Percentiles rank a stretch among this genome's conserved stretches.
Conservation (phyloP, 169 alveolate species). For the Cryptosporidium canis region DNA sequence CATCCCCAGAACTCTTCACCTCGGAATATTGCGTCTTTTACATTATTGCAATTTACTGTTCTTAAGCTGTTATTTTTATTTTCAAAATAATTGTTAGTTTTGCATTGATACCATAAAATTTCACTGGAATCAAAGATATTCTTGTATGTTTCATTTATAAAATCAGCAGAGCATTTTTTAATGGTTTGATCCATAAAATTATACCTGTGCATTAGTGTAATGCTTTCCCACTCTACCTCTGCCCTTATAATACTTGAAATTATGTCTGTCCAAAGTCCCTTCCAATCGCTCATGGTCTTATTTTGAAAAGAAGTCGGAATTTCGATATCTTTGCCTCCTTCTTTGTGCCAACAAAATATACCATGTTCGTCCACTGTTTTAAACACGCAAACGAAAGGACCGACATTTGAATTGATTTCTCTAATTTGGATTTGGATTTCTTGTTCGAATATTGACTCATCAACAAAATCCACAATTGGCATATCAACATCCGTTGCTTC, state of each 20-base stretch:
- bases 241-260: slow-evolving; percentile 14
- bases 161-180: slow-evolving; percentile 42
- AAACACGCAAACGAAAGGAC: slow-evolving; percentile 37
- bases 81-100: neutral
- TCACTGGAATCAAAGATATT: neutral
- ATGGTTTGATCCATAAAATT: slow-evolving; percentile 52
- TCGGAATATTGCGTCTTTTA: neutral
- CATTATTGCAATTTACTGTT: neutral
- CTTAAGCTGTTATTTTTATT: neutral
- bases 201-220: slow-evolving; percentile 61
- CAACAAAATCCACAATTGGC: neutral
- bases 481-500: slow-evolving; percentile 45
- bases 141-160: slow-evolving; percentile 6
- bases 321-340: slow-evolving; percentile 52
- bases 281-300: neutral
- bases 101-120: slow-evolving; percentile 15
- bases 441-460: slow-evolving; percentile 24
- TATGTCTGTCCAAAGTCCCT: slow-evolving; percentile 41
- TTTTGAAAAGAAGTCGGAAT: neutral
- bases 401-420: neutral
- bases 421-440: neutral
- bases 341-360: slow-evolving; percentile 33
- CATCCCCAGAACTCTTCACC: slow-evolving; percentile 63
- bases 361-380: slow-evolving; percentile 34
- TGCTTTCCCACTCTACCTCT: slow-evolving; percentile 67